Conservation (phyloP, 176 grass and related monocot genomes). For the Aechmea fasciata region DNA sequence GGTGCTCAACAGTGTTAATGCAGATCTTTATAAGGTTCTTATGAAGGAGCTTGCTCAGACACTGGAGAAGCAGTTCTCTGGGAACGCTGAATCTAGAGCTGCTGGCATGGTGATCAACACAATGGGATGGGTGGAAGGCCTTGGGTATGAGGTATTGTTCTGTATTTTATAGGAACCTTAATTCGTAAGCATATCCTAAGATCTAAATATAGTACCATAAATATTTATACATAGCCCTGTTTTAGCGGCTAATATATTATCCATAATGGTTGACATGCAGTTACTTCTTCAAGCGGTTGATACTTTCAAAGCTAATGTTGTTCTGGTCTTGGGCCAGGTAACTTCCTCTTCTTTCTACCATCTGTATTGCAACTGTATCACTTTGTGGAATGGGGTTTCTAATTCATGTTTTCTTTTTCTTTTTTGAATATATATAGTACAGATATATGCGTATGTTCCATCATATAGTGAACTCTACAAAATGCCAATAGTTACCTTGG, state of each 20-base stretch:
- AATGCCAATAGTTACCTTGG: too few species aligned
- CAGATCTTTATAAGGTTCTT: slow-evolving; percentile 87
- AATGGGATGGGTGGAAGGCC: slow-evolving; percentile 99
- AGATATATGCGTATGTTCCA: too few species aligned
- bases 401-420: not conserved
- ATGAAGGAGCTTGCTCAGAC: slow-evolving; percentile 87
- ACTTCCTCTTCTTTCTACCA: slow-evolving; percentile 11
- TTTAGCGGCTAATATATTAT: not conserved
- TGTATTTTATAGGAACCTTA: not conserved
- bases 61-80: slow-evolving; percentile 74
- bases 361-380: not conserved
- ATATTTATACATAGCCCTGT: too few species aligned
- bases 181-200: not conserved
- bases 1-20: slow-evolving; percentile 50
- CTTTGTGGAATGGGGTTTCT: too few species aligned
- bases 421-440: not conserved
- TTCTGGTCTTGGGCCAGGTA: slow-evolving; percentile 90
- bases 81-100: slow-evolving; percentile 91
- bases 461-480: too few species aligned
- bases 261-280: slow-evolving; percentile 33
- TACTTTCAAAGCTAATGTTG: slow-evolving; percentile 78
- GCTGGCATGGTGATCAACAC: slow-evolving; percentile 91
- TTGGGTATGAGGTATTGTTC: slow-evolving; percentile 69
- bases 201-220: not conserved
- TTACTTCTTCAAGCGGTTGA: slow-evolving; percentile 85